Evolutionary conservation across 495 filamentous ascomycete species (phyloP).

Genomic region (Cryomyces minteri): DNA sequence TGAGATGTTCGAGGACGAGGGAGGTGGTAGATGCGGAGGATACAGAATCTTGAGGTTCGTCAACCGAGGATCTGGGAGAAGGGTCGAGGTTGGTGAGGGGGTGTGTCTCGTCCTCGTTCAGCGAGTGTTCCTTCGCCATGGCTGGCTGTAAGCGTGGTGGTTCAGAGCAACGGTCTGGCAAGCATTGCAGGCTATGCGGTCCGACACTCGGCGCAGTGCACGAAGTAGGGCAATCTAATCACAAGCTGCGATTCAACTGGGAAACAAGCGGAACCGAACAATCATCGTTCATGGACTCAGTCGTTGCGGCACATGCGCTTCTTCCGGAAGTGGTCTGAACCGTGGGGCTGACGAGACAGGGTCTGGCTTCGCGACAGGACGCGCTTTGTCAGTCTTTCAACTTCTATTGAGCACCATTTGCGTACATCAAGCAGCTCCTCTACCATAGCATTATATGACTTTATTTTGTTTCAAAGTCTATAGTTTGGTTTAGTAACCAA

Average conservation of each 20-base stretch:
- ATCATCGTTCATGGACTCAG: too few relatives aligned
- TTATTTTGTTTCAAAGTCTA: too few relatives aligned
- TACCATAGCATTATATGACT: background rate
- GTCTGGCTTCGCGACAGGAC: background rate
- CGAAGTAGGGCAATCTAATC: too few relatives aligned
- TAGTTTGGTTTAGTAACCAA: too few relatives aligned
- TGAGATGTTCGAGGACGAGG: constrained; percentile 14
- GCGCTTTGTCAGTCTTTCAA: background rate
- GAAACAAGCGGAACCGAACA: too few relatives aligned
- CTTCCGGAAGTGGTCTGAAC: background rate
- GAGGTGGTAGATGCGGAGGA: constrained; percentile 29
- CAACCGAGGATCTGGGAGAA: constrained; percentile 10
- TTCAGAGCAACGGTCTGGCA: background rate
- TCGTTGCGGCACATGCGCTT: too few relatives aligned
- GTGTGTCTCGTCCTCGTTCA: constrained; percentile 14
- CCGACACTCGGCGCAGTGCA: too few relatives aligned
- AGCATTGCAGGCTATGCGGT: too few relatives aligned
- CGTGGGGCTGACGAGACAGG: background rate
- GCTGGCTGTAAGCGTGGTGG: background rate
- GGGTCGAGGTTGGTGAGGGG: constrained; percentile 9
- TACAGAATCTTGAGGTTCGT: constrained; percentile 6
- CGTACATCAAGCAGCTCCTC: background rate
- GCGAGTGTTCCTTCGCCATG: constrained; percentile 9
- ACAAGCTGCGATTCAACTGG: too few relatives aligned
- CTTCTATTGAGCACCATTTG: background rate